Base-by-base conservation (phyloP, 495 filamentous ascomycete genomes). In the Podospora fimiseda region DNA sequence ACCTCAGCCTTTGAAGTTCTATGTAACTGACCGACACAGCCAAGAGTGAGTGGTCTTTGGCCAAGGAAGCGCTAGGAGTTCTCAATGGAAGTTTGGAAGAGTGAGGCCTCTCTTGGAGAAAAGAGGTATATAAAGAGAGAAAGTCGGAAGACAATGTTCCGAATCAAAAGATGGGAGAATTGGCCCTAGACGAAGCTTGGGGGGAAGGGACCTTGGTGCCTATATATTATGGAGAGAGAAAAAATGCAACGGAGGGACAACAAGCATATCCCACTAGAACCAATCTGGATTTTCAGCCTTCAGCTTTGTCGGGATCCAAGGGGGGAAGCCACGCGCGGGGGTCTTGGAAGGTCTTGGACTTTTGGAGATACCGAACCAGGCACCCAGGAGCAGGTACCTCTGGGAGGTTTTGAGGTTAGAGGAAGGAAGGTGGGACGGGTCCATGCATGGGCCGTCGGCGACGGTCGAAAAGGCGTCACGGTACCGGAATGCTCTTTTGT, bases 251-350 rank as follows among this genome's bases (percentile, higher is more conserved):
- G n/a, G 15, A 47, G 23, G 9, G 44, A 47, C 9, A 3, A 5
- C 36, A 23, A 50, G 49, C 48, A 39, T 22, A n/a, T n/a, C n/a
- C 51, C 50, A 52, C 51, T 51, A 59, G 51, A 37, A 27, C 56
- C 22, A 48, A 59, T 54, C 40, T 42, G 53, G 48, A 24, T 51
- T 55, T 51, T 54, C 56, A 59, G 56, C 56, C 56, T 48, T 54
- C 43, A n/a, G 41, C 41, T 39, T 23, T 23, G 33, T 9, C 24
- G 27, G 27, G 27, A 33, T 6, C 27, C 6, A 33, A 5, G 27
- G n/a, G n/a, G 27, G 6, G 27, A 33, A 33, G 27, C 27, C 27
- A 33, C 11, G 27, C 27, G 27, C 27, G 27, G 27, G 27, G 27
- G 27, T 33, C 5, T 33, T 33, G 27, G 27, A 11, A 33, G 27